phyloP scores from a whole-genome alignment of 139 green algal species.

The Yamagishiella unicocca region DNA sequence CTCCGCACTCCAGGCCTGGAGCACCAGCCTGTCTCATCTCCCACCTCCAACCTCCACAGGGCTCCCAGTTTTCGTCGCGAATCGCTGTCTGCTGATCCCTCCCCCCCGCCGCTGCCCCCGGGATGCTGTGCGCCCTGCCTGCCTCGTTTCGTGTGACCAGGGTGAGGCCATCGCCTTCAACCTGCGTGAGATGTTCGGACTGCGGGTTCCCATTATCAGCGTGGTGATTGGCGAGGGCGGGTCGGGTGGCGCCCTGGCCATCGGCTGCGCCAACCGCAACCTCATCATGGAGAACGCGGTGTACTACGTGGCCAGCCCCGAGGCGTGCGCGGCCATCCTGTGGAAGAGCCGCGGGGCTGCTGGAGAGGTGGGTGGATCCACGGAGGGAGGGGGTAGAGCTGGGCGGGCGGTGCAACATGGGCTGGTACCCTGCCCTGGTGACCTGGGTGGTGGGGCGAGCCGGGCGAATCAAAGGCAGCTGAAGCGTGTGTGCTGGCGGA shows the following conservation, averaged over 20 bases:
- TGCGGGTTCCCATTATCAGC: conserved; percentile 94
- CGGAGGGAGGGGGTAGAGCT: not conserved
- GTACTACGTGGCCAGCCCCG: conserved; percentile 96
- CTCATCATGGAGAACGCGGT: conserved; percentile 96
- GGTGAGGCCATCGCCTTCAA: conserved; percentile 97
- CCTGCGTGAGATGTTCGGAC: conserved; percentile 97
- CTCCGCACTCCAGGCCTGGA: too few relatives aligned
- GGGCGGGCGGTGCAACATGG: too few relatives aligned
- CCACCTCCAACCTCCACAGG: not conserved
- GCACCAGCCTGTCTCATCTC: not conserved
- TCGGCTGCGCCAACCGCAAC: conserved; percentile 93
- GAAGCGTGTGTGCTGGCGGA: too few relatives aligned
- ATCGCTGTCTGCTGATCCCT: too few relatives aligned
- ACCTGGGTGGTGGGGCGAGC: too few relatives aligned
- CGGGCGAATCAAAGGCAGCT: too few relatives aligned
- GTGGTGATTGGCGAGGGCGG: conserved; percentile 97
- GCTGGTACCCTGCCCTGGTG: too few relatives aligned
- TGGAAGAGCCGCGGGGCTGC: conserved; percentile 94
- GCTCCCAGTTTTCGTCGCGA: too few relatives aligned
- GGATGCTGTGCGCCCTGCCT: too few relatives aligned
- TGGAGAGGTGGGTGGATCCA: conserved; percentile 57
- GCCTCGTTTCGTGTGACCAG: too few relatives aligned
- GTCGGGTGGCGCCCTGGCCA: conserved; percentile 93
- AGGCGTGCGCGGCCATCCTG: conserved; percentile 96
- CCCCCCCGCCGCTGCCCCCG: not conserved